Conservation (phyloP, 2,329 filamentous ascomycete species). For the Pyrenophora graminea region DNA sequence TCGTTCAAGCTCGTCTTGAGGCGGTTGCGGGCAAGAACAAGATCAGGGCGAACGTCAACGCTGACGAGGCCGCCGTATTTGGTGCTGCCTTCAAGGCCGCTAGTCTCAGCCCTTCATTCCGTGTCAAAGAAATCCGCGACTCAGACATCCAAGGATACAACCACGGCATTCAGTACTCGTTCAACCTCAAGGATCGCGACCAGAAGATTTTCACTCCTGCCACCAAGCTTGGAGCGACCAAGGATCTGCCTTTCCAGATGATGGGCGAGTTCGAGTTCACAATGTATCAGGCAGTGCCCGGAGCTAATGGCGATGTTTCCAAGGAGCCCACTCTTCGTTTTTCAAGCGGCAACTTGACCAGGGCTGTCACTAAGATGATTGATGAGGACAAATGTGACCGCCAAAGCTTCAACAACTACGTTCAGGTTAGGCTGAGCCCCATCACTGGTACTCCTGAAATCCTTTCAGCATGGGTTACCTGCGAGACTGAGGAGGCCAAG, state of each 20-base stretch:
- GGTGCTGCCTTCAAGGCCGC: constrained; percentile 94
- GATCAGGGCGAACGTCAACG: constrained; percentile 91
- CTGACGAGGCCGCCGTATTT: constrained; percentile 94
- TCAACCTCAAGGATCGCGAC: constrained; percentile 69
- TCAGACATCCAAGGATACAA: constrained; percentile 77
- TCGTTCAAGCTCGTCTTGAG: constrained; percentile 89
- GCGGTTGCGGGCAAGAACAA: constrained; percentile 74
- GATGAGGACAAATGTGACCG: constrained; percentile 77
- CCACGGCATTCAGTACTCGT: constrained; percentile 74
- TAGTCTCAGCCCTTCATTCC: constrained; percentile 89
- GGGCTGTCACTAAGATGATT: constrained; percentile 75
- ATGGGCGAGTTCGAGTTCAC: constrained; percentile 78
- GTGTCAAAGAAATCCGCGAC: constrained; percentile 92
- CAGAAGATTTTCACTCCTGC: constrained; percentile 82
- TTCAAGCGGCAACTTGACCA: constrained; percentile 82
- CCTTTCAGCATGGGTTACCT: constrained; percentile 76
- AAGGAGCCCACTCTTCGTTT: constrained; percentile 69
- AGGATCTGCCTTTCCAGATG: constrained; percentile 83
- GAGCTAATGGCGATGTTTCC: constrained; percentile 47
- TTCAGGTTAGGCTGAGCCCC: constrained; percentile 72
- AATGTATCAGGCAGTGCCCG: constrained; percentile 74
- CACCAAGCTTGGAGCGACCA: constrained; percentile 75
- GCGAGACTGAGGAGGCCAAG: constrained; percentile 79
- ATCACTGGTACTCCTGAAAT: constrained; percentile 82
- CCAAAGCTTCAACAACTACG: constrained; percentile 77